Evolutionary conservation across 805 yeast species (phyloP).

Genomic region (Metschnikowia reukaufii): DNA sequence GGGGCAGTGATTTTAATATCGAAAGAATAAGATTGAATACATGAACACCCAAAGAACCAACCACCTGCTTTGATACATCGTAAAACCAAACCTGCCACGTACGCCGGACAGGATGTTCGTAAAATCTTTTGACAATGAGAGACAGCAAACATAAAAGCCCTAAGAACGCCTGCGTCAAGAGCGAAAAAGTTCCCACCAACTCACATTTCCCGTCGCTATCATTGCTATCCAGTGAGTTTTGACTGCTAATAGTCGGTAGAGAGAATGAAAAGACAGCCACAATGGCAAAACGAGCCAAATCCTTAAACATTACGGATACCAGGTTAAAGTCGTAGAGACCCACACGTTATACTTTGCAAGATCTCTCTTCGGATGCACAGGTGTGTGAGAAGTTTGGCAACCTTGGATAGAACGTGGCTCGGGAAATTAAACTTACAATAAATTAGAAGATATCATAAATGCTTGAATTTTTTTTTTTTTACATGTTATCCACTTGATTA

Average conservation of each 20-base stretch:
- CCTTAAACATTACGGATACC: slow-evolving; percentile 1
- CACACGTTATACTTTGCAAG: background rate
- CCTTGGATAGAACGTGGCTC: background rate
- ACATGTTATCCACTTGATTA: background rate
- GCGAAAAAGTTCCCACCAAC: slow-evolving; percentile 79
- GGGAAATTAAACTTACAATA: no score
- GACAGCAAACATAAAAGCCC: slow-evolving; percentile 78
- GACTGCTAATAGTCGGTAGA: slow-evolving; percentile 12
- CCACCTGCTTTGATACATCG: slow-evolving; percentile 85
- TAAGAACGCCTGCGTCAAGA: slow-evolving; percentile 70
- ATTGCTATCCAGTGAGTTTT: slow-evolving; percentile 1
- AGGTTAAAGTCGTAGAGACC: background rate
- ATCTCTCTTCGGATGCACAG: background rate
- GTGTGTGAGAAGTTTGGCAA: background rate
- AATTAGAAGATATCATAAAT: no score
- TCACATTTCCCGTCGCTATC: slow-evolving; percentile 39
- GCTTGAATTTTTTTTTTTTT: no score
- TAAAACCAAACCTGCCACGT: slow-evolving; percentile 87
- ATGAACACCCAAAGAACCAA: slow-evolving; percentile 87
- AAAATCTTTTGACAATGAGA: slow-evolving; percentile 69
- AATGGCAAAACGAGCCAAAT: slow-evolving; percentile 1
- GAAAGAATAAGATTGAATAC: slow-evolving; percentile 72
- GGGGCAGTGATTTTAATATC: slow-evolving; percentile 46
- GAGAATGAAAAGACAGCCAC: slow-evolving; percentile 10
- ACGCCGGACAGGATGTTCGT: slow-evolving; percentile 77